A percentile compares a stretch with the other conserved stretches of the same genome.
Evolutionary conservation across 805 yeast genomes (phyloP).

Genomic region (Diddensiella transvaalensis): DNA sequence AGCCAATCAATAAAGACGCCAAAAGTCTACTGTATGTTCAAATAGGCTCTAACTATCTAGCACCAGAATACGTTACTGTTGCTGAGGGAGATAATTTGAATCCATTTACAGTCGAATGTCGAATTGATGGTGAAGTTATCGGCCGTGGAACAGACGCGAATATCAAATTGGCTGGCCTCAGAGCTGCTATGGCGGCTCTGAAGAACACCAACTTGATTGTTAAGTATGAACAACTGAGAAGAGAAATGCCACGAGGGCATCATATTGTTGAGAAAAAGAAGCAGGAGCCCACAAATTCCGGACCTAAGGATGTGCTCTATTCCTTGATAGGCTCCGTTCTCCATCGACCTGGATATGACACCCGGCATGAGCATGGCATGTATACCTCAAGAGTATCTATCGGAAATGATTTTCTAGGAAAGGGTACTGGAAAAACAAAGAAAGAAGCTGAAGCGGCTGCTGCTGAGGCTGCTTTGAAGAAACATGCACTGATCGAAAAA

Average conservation of each 20-base stretch:
- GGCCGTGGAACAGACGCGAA: slow-evolving; percentile 72
- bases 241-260: slow-evolving; percentile 25
- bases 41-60: slow-evolving; percentile 69
- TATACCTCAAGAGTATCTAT: slow-evolving; percentile 12
- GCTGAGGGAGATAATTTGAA: slow-evolving; percentile 38
- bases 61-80: slow-evolving; percentile 54
- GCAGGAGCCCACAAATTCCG: slow-evolving; percentile 2
- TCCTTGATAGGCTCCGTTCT: slow-evolving; percentile 17
- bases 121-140: slow-evolving; percentile 57
- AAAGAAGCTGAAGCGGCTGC: slow-evolving; percentile 23
- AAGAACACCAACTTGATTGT: slow-evolving; percentile 55
- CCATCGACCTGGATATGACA: slow-evolving; percentile 17
- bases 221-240: slow-evolving; percentile 56
- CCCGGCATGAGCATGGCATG: slow-evolving; percentile 5
- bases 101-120: slow-evolving; percentile 62
- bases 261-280: background rate
- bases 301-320: slow-evolving; percentile 21
- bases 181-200: slow-evolving; percentile 83
- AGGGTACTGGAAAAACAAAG: slow-evolving; percentile 18
- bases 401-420: slow-evolving; percentile 17
- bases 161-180: slow-evolving; percentile 70
- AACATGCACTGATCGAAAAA: slow-evolving; percentile 10
- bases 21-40: slow-evolving; percentile 66
- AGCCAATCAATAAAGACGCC: slow-evolving; percentile 55
- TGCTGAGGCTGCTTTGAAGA: slow-evolving; percentile 19